phyloP scores from a whole-genome alignment of 805 yeast species.

The Candida sanyiensis region DNA sequence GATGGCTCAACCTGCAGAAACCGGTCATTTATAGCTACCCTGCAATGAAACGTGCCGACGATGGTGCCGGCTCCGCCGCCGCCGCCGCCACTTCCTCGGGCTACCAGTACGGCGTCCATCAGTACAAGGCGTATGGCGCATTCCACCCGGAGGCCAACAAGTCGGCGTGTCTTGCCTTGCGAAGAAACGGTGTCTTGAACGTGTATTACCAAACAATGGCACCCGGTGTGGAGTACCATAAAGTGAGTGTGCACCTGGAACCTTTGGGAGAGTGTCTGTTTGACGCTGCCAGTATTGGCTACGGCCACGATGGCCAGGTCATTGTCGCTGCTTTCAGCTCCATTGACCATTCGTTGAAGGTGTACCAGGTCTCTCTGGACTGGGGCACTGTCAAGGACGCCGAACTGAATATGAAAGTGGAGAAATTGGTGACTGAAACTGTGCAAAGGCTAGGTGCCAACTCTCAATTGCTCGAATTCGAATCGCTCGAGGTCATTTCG shows the following conservation, averaged over 20 bases:
- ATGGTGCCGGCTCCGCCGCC: too few species aligned
- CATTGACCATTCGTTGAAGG: slow-evolving; percentile 31
- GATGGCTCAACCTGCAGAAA: slow-evolving; percentile 75
- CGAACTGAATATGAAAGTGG: slow-evolving; percentile 26
- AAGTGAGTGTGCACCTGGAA: slow-evolving; percentile 30
- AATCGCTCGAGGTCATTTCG: slow-evolving; percentile 39
- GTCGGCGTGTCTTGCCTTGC: slow-evolving; percentile 63
- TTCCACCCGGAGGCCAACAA: slow-evolving; percentile 28
- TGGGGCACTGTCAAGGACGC: slow-evolving; percentile 49
- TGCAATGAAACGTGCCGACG: slow-evolving; percentile 35
- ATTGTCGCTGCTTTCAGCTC: slow-evolving; percentile 39
- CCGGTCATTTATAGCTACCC: slow-evolving; percentile 56
- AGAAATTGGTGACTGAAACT: slow-evolving; percentile 27
- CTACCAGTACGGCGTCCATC: slow-evolving; percentile 68
- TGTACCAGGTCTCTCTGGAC: slow-evolving; percentile 40
- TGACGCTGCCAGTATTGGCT: slow-evolving; percentile 45
- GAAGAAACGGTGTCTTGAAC: slow-evolving; percentile 55
- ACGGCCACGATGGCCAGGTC: slow-evolving; percentile 40
- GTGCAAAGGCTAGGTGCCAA: slow-evolving; percentile 22
- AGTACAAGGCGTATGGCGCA: slow-evolving; percentile 31
- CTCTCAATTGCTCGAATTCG: slow-evolving; percentile 28
- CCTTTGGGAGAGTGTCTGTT: slow-evolving; percentile 24
- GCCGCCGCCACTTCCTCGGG: too few species aligned
- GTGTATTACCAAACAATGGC: slow-evolving; percentile 57
- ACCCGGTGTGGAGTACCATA: slow-evolving; percentile 52